Conservation (phyloP, 768 basidiomycete species). For the Lanmaoa rubissima region DNA sequence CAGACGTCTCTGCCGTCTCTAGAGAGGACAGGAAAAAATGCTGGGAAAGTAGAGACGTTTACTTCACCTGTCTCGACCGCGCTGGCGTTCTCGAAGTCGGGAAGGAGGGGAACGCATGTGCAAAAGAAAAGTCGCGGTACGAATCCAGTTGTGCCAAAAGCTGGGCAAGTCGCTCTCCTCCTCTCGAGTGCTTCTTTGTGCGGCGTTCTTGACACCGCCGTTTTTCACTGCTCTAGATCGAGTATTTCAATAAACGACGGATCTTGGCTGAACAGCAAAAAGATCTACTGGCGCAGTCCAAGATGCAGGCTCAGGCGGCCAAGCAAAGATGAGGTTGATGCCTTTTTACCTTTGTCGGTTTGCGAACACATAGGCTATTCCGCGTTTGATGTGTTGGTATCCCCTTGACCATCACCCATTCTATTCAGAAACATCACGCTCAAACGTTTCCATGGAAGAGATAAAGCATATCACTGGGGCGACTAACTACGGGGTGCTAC, state of each 20-base stretch:
- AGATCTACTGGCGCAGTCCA: constrained; percentile 54
- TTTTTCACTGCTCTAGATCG: constrained; percentile 54
- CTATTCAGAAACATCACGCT: background rate
- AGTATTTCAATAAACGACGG: constrained; percentile 91
- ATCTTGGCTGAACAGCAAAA: constrained; percentile 80
- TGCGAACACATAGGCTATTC: background rate
- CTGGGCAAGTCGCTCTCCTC: constrained; percentile 62
- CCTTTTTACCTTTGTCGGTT: background rate
- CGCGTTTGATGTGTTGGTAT: constrained; percentile 1
- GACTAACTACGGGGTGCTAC: background rate
- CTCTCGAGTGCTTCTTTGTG: background rate
- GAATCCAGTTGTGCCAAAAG: constrained; percentile 79
- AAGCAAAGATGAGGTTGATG: constrained; percentile 19
- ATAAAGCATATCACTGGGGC: background rate
- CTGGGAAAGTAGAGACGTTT: constrained; percentile 82
- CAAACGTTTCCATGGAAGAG: background rate
- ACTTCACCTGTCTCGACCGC: constrained; percentile 81
- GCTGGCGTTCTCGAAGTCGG: constrained; percentile 70
- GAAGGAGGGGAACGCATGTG: constrained; percentile 63
- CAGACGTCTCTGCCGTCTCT: constrained; percentile 41
- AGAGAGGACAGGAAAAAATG: constrained; percentile 75
- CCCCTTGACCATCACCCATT: background rate
- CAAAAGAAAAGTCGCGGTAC: constrained; percentile 55
- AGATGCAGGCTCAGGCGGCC: constrained; percentile 36
- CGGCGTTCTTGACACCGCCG: background rate